Percentiles rank a stretch among this genome's conserved stretches.
Evolutionary conservation across 2,329 filamentous ascomycete genomes (phyloP).

Genomic region (Passalora sequoiae): DNA sequence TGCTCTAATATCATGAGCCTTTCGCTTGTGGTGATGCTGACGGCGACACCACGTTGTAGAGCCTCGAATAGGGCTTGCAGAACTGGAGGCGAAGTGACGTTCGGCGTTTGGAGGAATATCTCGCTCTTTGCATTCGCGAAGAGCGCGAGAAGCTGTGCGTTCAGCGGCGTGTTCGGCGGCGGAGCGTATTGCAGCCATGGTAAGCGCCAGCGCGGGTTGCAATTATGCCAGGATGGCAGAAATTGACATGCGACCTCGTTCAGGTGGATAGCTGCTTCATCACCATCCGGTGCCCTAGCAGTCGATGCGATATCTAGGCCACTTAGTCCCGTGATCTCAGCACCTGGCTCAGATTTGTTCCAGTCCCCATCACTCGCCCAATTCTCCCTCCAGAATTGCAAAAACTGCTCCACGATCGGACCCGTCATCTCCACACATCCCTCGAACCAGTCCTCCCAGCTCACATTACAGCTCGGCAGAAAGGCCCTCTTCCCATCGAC

Average conservation of each 20-base stretch:
- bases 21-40: conserved; percentile 42
- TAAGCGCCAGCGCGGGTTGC: conserved; percentile 60
- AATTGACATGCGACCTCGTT: conserved; percentile 53
- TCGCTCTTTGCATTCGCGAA: conserved; percentile 53
- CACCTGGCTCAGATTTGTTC: not conserved
- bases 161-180: conserved; percentile 62
- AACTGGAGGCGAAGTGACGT: conserved; percentile 64
- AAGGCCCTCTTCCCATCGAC: conserved; percentile 63
- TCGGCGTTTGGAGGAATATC: conserved; percentile 72
- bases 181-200: conserved; percentile 46
- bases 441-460: conserved; percentile 85
- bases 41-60: conserved; percentile 60
- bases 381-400: conserved; percentile 63
- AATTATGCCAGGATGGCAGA: conserved; percentile 68
- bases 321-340: not conserved
- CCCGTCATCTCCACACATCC: conserved; percentile 65
- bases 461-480: conserved; percentile 76
- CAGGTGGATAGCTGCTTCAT: not conserved
- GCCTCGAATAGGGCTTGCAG: conserved; percentile 58
- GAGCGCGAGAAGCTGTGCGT: conserved; percentile 58
- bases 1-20: conserved; percentile 61
- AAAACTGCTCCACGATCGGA: conserved; percentile 55
- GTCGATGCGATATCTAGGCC: not conserved
- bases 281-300: not conserved
- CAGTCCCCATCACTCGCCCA: conserved; percentile 50